These are phyloP conservation scores for Aspergillus saccharolyticus DNA, from an alignment of 495 filamentous ascomycete genomes.

Conservation along the genomic window DNA sequence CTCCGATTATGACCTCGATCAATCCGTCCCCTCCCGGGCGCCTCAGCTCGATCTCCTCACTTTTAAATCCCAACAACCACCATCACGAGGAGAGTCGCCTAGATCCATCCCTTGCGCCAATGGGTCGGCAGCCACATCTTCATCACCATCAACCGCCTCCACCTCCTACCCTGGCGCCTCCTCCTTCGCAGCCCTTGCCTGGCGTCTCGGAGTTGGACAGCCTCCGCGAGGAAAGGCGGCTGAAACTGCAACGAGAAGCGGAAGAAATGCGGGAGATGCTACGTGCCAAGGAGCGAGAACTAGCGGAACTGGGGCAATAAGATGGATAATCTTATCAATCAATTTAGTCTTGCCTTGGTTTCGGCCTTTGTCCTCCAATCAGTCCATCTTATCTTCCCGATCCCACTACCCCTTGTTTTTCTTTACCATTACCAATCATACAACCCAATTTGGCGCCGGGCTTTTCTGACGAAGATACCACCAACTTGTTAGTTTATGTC, in stretches of 20 bases:
- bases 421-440: constrained; percentile 5
- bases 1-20: constrained; percentile 40
- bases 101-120: constrained; percentile 41
- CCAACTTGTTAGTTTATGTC: background rate
- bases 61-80: constrained; percentile 53
- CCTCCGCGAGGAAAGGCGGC: constrained; percentile 56
- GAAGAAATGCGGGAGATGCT: constrained; percentile 73
- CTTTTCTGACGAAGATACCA: constrained; percentile 21
- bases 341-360: background rate
- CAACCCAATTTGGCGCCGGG: constrained; percentile 16
- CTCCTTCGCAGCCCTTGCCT: constrained; percentile 28
- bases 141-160: constrained; percentile 16
- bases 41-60: constrained; percentile 73
- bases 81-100: constrained; percentile 41
- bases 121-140: constrained; percentile 28
- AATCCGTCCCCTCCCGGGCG: constrained; percentile 46
- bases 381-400: background rate
- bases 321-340: background rate
- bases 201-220: constrained; percentile 48
- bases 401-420: background rate
- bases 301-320: constrained; percentile 57
- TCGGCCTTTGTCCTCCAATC: background rate
- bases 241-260: constrained; percentile 64
- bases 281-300: constrained; percentile 69
- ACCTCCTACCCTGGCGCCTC: constrained; percentile 21